phyloP scores from a whole-genome alignment of 805 yeast genomes.

The Metschnikowia hibisci region DNA sequence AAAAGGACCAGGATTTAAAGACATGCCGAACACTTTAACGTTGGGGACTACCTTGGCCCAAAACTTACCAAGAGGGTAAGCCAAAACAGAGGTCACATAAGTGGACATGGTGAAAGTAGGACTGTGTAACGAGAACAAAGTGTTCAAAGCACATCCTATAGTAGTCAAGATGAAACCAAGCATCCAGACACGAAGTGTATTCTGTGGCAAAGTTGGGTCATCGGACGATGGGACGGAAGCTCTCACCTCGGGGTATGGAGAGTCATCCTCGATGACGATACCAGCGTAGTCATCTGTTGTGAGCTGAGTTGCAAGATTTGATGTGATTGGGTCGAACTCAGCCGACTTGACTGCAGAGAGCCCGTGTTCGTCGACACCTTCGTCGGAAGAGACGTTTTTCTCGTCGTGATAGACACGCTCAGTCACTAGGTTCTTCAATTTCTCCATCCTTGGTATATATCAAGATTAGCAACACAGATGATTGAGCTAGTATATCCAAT shows the following conservation, averaged over 20 bases:
- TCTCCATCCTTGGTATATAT: slow-evolving; percentile 13
- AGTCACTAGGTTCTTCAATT: slow-evolving; percentile 13
- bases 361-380: slow-evolving; percentile 3
- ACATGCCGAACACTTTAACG: slow-evolving; percentile 29
- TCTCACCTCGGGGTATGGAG: slow-evolving; percentile 65
- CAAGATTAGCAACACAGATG: neutral
- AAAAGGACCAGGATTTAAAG: slow-evolving; percentile 58
- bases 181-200: slow-evolving; percentile 55
- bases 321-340: slow-evolving; percentile 18
- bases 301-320: slow-evolving; percentile 14
- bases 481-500: neutral
- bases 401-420: slow-evolving; percentile 12
- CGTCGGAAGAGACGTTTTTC: slow-evolving; percentile 11
- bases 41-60: slow-evolving; percentile 41
- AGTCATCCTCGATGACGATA: slow-evolving; percentile 18
- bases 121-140: slow-evolving; percentile 53
- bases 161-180: slow-evolving; percentile 48
- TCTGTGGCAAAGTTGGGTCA: slow-evolving; percentile 46
- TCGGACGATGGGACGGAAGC: slow-evolving; percentile 54
- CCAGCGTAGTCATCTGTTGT: slow-evolving; percentile 19
- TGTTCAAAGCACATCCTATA: slow-evolving; percentile 56
- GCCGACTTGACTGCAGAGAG: slow-evolving; percentile 15
- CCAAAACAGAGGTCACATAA: slow-evolving; percentile 54
- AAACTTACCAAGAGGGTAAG: slow-evolving; percentile 55
- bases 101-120: slow-evolving; percentile 51